A percentile compares a stretch with the other conserved stretches of the same genome.
Conservation (phyloP, 495 filamentous ascomycete genomes). For the Arthonia radiata region DNA sequence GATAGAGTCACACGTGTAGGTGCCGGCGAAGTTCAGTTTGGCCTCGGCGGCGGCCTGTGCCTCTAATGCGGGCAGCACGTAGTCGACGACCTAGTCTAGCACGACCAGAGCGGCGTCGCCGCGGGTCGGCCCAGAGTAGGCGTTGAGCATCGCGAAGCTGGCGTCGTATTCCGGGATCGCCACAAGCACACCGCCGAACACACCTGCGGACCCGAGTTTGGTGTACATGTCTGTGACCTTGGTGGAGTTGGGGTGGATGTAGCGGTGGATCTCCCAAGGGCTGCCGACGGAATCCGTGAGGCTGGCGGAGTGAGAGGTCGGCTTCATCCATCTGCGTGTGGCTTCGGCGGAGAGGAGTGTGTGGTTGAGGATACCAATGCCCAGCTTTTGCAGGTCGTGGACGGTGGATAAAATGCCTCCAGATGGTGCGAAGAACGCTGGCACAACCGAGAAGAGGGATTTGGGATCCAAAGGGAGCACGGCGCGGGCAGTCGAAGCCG, state of each 20-base stretch:
- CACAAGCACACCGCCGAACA: constrained; percentile 12
- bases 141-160: constrained; percentile 16
- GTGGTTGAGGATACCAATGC: constrained; percentile 27
- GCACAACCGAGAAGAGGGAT: too few species aligned
- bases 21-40: constrained; percentile 11
- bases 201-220: constrained; percentile 19
- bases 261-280: constrained; percentile 32
- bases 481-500: constrained; percentile 3
- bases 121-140: constrained; percentile 6
- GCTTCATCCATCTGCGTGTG: constrained; percentile 34
- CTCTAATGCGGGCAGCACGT: constrained; percentile 21
- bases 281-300: constrained; percentile 21
- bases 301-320: constrained; percentile 21
- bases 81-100: constrained; percentile 10
- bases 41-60: constrained; percentile 20
- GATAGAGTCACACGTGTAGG: too few species aligned
- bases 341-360: constrained; percentile 18
- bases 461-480: too few species aligned
- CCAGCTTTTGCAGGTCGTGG: constrained; percentile 25
- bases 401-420: constrained; percentile 31
- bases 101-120: constrained; percentile 5
- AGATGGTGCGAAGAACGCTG: too few species aligned
- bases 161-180: constrained; percentile 18
- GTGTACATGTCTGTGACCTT: constrained; percentile 19
- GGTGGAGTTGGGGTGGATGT: constrained; percentile 8